phyloP scores from a whole-genome alignment of 345 rosid genomes.

The Hibiscus trionum region DNA sequence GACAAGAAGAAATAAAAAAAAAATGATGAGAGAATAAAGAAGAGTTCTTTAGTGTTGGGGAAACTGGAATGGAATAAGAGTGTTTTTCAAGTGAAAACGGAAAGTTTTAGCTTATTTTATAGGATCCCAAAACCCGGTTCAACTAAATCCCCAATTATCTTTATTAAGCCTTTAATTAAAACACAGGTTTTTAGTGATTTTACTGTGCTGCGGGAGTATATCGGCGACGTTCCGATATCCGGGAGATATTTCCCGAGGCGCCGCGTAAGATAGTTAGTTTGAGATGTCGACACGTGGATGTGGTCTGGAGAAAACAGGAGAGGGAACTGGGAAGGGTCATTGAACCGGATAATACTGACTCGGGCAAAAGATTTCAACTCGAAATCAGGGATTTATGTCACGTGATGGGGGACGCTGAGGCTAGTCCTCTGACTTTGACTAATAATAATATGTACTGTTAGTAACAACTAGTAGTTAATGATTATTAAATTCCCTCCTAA shows the following conservation, averaged over 20 bases:
- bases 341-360: conserved; percentile 23
- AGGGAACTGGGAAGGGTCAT: neutral
- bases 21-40: neutral
- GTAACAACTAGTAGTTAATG: too few species aligned
- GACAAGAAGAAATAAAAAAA: neutral
- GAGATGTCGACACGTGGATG: conserved; percentile 18
- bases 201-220: neutral
- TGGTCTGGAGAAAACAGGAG: neutral
- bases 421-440: conserved; percentile 24
- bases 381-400: conserved; percentile 16
- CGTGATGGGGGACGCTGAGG: conserved; percentile 30
- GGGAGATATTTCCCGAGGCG: conserved; percentile 14
- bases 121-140: conserved; percentile 24
- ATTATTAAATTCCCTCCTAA: too few species aligned
- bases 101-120: conserved; percentile 27
- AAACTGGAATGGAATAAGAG: neutral
- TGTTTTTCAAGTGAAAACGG: conserved; percentile 1
- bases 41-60: neutral
- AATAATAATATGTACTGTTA: too few species aligned
- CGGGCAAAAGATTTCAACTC: conserved; percentile 15
- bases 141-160: neutral
- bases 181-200: too few species aligned
- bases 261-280: conserved; percentile 25
- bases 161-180: neutral
- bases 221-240: neutral